Evolutionary conservation across 352 stramenopile species (phyloP).

Genomic region (Albugo laibachii): DNA sequence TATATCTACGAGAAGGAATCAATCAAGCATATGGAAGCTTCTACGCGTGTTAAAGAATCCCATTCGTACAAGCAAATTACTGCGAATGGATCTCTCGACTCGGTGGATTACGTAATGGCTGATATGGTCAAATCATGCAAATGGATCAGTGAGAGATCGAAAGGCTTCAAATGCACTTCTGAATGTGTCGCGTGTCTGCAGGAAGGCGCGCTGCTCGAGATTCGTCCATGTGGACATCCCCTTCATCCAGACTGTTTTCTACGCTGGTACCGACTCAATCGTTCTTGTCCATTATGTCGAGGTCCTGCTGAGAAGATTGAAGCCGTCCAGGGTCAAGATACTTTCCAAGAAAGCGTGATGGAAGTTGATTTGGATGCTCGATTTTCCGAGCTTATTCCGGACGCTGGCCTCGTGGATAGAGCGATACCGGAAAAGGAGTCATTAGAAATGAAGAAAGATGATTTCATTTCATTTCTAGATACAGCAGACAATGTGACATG

Average conservation of each 20-base stretch:
- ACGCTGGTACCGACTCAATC: slow-evolving; percentile 54
- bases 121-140: slow-evolving; percentile 40
- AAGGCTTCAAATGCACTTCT: slow-evolving; percentile 24
- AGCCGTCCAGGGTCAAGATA: slow-evolving; percentile 51
- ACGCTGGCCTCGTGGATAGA: slow-evolving; percentile 16
- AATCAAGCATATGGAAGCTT: too few species aligned
- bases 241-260: slow-evolving; percentile 68
- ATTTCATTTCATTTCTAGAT: background rate
- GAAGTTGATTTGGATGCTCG: background rate
- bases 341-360: background rate
- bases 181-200: slow-evolving; percentile 62
- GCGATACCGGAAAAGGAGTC: slow-evolving; percentile 12
- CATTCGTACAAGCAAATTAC: background rate
- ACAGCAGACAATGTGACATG: background rate
- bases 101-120: slow-evolving; percentile 35
- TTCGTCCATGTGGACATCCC: slow-evolving; percentile 41
- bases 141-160: slow-evolving; percentile 22
- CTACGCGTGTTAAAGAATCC: background rate
- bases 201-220: slow-evolving; percentile 48
- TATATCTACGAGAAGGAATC: slow-evolving; percentile 49
- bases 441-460: slow-evolving; percentile 3
- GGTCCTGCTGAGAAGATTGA: slow-evolving; percentile 45
- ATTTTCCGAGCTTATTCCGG: slow-evolving; percentile 7
- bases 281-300: slow-evolving; percentile 52
- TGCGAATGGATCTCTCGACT: background rate